These are phyloP conservation scores for Alternaria triticina DNA, from an alignment of 2,329 filamentous ascomycete species.

Conservation along the genomic window DNA sequence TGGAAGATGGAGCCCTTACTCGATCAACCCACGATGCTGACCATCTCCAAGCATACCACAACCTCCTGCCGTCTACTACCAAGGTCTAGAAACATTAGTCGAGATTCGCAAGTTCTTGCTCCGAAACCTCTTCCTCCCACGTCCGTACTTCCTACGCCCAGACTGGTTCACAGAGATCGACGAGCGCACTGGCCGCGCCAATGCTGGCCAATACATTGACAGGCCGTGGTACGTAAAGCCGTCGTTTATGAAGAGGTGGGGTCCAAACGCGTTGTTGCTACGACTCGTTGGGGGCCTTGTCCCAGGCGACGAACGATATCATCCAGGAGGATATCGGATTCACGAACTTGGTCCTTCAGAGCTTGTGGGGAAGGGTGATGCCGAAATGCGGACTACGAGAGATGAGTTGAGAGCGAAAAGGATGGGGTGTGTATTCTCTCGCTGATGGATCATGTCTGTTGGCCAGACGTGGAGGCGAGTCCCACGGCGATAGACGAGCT, in stretches of 20 bases:
- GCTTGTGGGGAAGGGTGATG: slow-evolving; percentile 56
- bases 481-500: no score
- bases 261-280: slow-evolving; percentile 32
- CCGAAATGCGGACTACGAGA: background rate
- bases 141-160: slow-evolving; percentile 52
- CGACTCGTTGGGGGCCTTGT: slow-evolving; percentile 68
- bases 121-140: slow-evolving; percentile 68
- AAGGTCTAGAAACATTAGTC: slow-evolving; percentile 46
- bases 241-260: slow-evolving; percentile 23
- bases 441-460: background rate
- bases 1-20: slow-evolving; percentile 28
- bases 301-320: slow-evolving; percentile 63
- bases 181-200: slow-evolving; percentile 45
- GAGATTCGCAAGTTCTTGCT: slow-evolving; percentile 58
- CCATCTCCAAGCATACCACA: background rate
- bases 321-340: slow-evolving; percentile 61
- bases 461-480: background rate
- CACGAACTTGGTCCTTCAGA: slow-evolving; percentile 68
- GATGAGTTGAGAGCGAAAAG: background rate
- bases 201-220: slow-evolving; percentile 23
- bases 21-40: background rate
- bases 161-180: slow-evolving; percentile 48
- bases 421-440: background rate
- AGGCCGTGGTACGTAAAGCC: slow-evolving; percentile 43
- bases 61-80: background rate